Evolutionary conservation across 495 filamentous ascomycete genomes (phyloP).

Genomic region (Annulohypoxylon maeteangense): DNA sequence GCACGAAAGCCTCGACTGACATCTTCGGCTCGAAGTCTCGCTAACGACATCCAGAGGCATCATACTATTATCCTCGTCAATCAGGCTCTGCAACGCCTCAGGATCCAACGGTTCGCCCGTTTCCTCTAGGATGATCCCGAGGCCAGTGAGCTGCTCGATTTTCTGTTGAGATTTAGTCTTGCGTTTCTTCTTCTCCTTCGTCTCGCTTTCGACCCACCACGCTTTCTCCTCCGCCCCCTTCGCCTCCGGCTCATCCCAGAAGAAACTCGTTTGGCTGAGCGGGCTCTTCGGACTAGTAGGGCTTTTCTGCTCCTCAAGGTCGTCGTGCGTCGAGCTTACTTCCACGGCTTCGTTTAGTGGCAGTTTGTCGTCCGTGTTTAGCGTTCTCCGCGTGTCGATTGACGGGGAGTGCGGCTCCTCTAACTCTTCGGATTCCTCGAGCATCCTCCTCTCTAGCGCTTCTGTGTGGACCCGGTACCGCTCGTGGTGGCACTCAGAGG

Average conservation of each 20-base stretch:
- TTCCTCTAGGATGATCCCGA: not conserved
- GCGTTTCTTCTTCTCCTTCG: not conserved
- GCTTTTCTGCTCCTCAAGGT: not conserved
- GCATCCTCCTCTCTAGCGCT: conserved; percentile 17
- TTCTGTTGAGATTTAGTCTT: conserved; percentile 7
- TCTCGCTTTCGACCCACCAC: conserved; percentile 15
- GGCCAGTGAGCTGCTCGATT: not conserved
- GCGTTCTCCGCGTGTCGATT: not conserved
- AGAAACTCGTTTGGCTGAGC: conserved; percentile 29
- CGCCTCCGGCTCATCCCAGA: conserved; percentile 32
- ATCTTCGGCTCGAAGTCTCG: not conserved
- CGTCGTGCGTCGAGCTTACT: conserved; percentile 3
- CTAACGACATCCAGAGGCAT: conserved; percentile 12
- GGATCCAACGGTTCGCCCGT: not conserved
- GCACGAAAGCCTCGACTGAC: not conserved
- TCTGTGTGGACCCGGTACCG: conserved; percentile 37
- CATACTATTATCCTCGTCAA: conserved; percentile 22
- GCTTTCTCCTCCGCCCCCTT: conserved; percentile 1
- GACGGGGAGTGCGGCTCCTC: conserved; percentile 16
- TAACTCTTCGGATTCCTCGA: not conserved
- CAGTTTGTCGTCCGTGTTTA: conserved; percentile 31
- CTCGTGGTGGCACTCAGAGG: conserved; percentile 54
- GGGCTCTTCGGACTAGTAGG: conserved; percentile 33
- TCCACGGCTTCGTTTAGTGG: conserved; percentile 16
- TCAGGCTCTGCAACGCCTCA: not conserved